phyloP scores from a whole-genome alignment of 768 basidiomycete genomes.

The Sarcodon sp. region DNA sequence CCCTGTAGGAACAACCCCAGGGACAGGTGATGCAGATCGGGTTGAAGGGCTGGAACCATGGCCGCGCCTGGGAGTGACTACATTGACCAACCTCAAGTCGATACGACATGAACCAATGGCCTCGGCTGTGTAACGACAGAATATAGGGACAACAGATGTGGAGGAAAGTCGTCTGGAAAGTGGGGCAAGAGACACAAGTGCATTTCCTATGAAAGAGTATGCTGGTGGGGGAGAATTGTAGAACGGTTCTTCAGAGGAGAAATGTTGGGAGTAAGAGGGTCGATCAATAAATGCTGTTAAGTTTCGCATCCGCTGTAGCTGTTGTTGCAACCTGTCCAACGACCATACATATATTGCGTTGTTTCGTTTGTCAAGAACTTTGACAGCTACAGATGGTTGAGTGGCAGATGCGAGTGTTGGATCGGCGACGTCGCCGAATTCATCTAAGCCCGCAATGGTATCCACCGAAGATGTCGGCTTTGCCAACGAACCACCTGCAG shows the following conservation, averaged over 20 bases:
- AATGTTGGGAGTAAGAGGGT: conserved; percentile 89
- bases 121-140: conserved; percentile 88
- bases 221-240: conserved; percentile 79
- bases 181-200: conserved; percentile 69
- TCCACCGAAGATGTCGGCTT: conserved; percentile 76
- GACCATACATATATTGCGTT: conserved; percentile 90
- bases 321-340: conserved; percentile 75
- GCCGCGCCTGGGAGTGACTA: conserved; percentile 46
- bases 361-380: conserved; percentile 81
- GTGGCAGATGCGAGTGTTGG: conserved; percentile 57
- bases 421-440: conserved; percentile 90
- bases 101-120: conserved; percentile 92
- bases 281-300: conserved; percentile 81
- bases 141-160: conserved; percentile 72
- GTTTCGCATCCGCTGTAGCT: conserved; percentile 88
- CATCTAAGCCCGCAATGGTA: conserved; percentile 75
- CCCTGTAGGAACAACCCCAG: conserved; percentile 53
- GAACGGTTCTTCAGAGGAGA: conserved; percentile 88
- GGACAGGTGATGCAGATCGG: conserved; percentile 64
- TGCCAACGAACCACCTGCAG: conserved; percentile 70
- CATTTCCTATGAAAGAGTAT: conserved; percentile 89
- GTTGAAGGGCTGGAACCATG: conserved; percentile 56
- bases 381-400: conserved; percentile 80
- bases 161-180: conserved; percentile 68
- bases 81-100: conserved; percentile 69